Evolutionary conservation across 768 basidiomycete species (phyloP).

Genomic region (Basidioascus undulatus): DNA sequence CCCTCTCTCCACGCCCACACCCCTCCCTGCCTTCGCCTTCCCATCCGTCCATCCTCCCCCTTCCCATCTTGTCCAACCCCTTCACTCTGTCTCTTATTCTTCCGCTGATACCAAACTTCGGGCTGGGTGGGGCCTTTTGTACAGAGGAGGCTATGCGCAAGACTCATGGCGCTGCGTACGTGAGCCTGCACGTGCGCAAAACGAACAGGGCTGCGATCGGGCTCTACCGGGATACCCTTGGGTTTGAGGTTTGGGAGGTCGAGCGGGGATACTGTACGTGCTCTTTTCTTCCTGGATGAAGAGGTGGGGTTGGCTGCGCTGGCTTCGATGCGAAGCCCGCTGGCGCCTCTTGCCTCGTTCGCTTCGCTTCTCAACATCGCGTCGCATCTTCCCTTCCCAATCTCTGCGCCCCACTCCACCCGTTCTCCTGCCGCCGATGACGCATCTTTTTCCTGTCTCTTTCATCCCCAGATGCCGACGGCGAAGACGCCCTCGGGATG

Average conservation of each 20-base stretch:
- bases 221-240: constrained; percentile 68
- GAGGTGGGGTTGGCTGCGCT: too few species aligned
- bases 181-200: constrained; percentile 76
- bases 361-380: not conserved
- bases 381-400: not conserved
- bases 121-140: not conserved
- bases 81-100: not conserved
- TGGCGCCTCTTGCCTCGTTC: not conserved
- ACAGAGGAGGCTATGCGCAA: constrained; percentile 76
- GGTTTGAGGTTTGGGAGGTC: constrained; percentile 62
- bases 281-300: not conserved
- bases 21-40: not conserved
- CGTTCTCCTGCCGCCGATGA: not conserved
- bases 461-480: constrained; percentile 49
- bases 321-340: not conserved
- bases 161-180: constrained; percentile 60
- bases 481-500: constrained; percentile 89
- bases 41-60: not conserved
- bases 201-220: constrained; percentile 81
- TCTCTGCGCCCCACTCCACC: not conserved
- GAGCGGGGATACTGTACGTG: constrained; percentile 77
- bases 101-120: not conserved
- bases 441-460: not conserved
- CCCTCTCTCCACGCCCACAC: too few species aligned
- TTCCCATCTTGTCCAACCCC: not conserved